Evolutionary conservation across 768 basidiomycete species (phyloP).

Genomic region (Lepiota subincarnata): DNA sequence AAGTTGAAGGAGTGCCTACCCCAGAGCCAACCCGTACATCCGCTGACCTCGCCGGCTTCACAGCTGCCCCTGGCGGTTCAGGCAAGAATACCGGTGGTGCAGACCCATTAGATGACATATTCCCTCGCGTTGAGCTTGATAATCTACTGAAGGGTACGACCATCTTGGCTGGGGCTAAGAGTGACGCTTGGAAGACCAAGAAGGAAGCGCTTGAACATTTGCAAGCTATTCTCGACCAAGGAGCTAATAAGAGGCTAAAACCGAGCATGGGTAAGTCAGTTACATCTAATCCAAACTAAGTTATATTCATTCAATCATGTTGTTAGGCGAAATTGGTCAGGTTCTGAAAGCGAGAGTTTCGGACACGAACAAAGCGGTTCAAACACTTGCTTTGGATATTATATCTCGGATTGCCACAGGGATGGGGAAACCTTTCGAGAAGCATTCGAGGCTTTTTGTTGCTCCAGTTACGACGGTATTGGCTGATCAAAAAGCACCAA

Average conservation of each 20-base stretch:
- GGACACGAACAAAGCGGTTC: conserved; percentile 94
- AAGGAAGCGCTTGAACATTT: conserved; percentile 91
- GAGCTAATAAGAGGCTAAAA: conserved; percentile 89
- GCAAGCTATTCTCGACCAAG: conserved; percentile 82
- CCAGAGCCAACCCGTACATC: conserved; percentile 80
- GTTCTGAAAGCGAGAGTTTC: conserved; percentile 84
- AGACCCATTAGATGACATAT: conserved; percentile 90
- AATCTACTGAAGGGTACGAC: conserved; percentile 77
- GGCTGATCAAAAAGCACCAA: conserved; percentile 88
- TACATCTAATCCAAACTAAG: conserved; percentile 2
- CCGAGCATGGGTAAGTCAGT: conserved; percentile 68
- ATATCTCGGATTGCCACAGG: conserved; percentile 86
- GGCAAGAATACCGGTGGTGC: conserved; percentile 35
- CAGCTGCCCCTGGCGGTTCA: conserved; percentile 36
- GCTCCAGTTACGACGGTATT: conserved; percentile 78
- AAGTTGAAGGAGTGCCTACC: conserved; percentile 70
- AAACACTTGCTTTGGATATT: conserved; percentile 84
- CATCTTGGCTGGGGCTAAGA: conserved; percentile 80
- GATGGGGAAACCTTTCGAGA: conserved; percentile 96
- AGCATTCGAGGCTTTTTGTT: conserved; percentile 73
- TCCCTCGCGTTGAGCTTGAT: conserved; percentile 93
- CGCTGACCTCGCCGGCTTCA: conserved; percentile 62
- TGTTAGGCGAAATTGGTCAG: conserved; percentile 81
- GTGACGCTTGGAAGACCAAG: conserved; percentile 94
- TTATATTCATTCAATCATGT: conserved; percentile 12